These are phyloP conservation scores for Chlamydomonas reinhardtii DNA, from an alignment of 163 green algal genomes.

Conservation along the genomic window DNA sequence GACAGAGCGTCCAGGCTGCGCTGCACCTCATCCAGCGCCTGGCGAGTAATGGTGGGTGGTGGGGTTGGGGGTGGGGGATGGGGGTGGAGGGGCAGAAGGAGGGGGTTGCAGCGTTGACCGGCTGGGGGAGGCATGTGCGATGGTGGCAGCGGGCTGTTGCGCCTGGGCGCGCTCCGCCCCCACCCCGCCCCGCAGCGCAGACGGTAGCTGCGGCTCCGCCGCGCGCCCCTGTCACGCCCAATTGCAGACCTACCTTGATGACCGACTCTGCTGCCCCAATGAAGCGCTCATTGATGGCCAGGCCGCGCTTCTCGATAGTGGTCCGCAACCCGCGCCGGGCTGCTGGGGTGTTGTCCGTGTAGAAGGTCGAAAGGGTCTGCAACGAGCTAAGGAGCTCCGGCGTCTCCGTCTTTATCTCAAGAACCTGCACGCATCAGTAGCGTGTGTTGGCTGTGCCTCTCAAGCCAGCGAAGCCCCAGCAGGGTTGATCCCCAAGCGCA, in stretches of 20 bases:
- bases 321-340: constrained; percentile 77
- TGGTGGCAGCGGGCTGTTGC: too few species aligned
- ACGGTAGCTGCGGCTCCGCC: too few species aligned
- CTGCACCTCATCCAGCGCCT: constrained; percentile 87
- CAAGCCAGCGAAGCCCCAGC: background rate
- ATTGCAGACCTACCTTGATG: constrained; percentile 77
- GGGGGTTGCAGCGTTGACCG: background rate
- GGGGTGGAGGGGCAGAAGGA: background rate
- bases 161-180: too few species aligned
- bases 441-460: background rate
- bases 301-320: constrained; percentile 82
- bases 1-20: constrained; percentile 79
- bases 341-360: constrained; percentile 79
- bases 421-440: constrained; percentile 64
- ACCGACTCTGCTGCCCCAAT: constrained; percentile 79
- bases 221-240: too few species aligned
- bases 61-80: background rate
- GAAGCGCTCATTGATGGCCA: constrained; percentile 85
- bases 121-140: too few species aligned
- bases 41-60: too few species aligned
- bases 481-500: background rate
- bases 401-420: constrained; percentile 88
- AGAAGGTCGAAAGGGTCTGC: constrained; percentile 85
- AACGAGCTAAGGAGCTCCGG: constrained; percentile 87
- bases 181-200: too few species aligned